Conservation (phyloP, 257 asterid species). For the Echium plantagineum region DNA sequence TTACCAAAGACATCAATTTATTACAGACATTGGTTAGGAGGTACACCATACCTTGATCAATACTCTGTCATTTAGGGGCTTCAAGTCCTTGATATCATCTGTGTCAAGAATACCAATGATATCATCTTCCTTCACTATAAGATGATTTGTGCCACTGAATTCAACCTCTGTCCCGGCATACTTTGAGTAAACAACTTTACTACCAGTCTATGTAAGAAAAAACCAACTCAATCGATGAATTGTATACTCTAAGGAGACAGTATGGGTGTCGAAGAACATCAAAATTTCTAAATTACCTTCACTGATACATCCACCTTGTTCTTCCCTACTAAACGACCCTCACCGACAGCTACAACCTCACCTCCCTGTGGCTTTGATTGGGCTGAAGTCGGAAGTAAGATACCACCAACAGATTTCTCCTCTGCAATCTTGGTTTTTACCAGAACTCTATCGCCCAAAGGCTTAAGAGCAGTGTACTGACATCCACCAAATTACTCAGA, state of each 20-base stretch:
- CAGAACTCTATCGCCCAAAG: slow-evolving; percentile 86
- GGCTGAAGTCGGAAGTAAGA: slow-evolving; percentile 62
- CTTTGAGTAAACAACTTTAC: slow-evolving; percentile 77
- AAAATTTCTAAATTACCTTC: slow-evolving; percentile 32
- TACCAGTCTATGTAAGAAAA: slow-evolving; percentile 45
- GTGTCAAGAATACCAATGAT: slow-evolving; percentile 78
- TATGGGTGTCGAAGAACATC: not conserved
- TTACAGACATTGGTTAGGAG: not conserved
- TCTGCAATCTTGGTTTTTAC: slow-evolving; percentile 69
- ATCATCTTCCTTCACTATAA: slow-evolving; percentile 88
- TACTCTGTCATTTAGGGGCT: slow-evolving; percentile 85
- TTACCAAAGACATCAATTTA: too few relatives aligned
- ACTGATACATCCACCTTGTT: slow-evolving; percentile 58
- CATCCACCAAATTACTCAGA: slow-evolving; percentile 8
- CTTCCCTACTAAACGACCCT: slow-evolving; percentile 76
- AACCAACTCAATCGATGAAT: too few relatives aligned
- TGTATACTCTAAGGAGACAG: not conserved
- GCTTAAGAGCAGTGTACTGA: slow-evolving; percentile 85
- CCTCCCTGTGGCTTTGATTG: slow-evolving; percentile 82
- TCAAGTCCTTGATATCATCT: slow-evolving; percentile 77
- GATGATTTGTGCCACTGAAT: slow-evolving; percentile 63
- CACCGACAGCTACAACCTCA: slow-evolving; percentile 91
- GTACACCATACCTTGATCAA: slow-evolving; percentile 51
- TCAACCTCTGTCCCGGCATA: slow-evolving; percentile 96
- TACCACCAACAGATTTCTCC: slow-evolving; percentile 87